Evolutionary conservation across 2,329 filamentous ascomycete species (phyloP), one percentile per base, ranked within the genome.

Genomic region (Ophioceras dolichostomum): DNA sequence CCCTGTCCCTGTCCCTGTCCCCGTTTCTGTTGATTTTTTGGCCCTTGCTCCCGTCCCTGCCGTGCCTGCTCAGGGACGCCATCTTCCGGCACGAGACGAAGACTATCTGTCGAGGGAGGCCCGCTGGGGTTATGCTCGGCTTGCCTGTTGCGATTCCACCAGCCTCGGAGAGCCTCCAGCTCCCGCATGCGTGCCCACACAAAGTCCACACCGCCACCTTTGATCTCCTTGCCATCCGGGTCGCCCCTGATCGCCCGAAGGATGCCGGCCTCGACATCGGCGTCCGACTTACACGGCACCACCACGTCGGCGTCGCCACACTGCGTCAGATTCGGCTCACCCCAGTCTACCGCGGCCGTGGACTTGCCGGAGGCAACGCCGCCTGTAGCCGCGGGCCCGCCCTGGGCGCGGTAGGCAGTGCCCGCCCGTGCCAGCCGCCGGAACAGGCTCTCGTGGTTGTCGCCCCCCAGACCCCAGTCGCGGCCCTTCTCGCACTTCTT

Each of bases 401-500:
- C 73, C 45, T 78, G 76, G 10, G 66, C 68, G 47, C 76, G 75
- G 54, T 79, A 79, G 10, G 67, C 61, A 10, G 70, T 73, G 33
- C 76, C 76, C 13, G 76, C 65, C 32, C 79, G 69, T 4, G 70
- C 73, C 4, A 98, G 68, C 9, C 89, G 77, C 47, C 80, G 83
- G 65, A 96, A 98, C 35, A 98, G 76, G 47, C 86, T 89, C 60
- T 98, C 91, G 29, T 78, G 79, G 32, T 78, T 79, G 2, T 77
- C 70, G 31, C 94, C 86, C 35, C 76, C 76, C 0, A 80, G 81
- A 26, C 86, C 91, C 84, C 88, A 98, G 18, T 67, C 60, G 45
- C 83, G 83, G 29, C 91, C 91, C 59, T 84, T 91, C 56, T 96
- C 88, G 56, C 89, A 95, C 57, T 98, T 98, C 53, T 89, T 80